phyloP scores from a whole-genome alignment of 164 flowering plant species.

The Euptelea pleiosperma region DNA sequence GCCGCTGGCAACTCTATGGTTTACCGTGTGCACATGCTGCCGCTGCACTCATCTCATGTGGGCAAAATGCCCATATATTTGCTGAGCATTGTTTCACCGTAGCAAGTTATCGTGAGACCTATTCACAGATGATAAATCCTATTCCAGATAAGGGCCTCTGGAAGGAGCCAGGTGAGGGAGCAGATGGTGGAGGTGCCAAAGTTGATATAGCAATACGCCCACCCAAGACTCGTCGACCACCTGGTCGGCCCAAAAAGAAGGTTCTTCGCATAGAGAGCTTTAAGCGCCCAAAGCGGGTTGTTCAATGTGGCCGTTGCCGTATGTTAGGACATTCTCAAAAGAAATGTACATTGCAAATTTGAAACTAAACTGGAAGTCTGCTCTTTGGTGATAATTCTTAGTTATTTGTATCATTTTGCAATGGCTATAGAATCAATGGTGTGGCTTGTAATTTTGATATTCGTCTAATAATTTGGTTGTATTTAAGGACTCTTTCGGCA shows the following conservation, averaged over 20 bases:
- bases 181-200: constrained; percentile 69
- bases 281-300: constrained; percentile 68
- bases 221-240: constrained; percentile 91
- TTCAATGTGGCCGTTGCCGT: constrained; percentile 94
- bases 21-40: constrained; percentile 98
- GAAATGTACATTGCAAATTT: constrained; percentile 50
- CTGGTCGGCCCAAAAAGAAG: constrained; percentile 95
- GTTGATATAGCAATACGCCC: constrained; percentile 65
- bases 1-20: constrained; percentile 93
- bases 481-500: constrained; percentile 1
- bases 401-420: not conserved
- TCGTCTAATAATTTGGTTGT: not conserved
- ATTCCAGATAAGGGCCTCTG: constrained; percentile 58
- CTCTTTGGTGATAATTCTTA: not conserved
- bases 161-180: constrained; percentile 66
- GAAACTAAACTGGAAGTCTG: not conserved
- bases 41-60: constrained; percentile 86
- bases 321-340: constrained; percentile 94
- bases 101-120: constrained; percentile 46
- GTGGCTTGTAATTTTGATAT: constrained; percentile 11
- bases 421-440: constrained; percentile 5
- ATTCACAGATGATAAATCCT: constrained; percentile 43
- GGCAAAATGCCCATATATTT: constrained; percentile 50
- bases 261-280: constrained; percentile 69
- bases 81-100: constrained; percentile 60